A percentile compares a stretch with the other conserved stretches of the same genome.
phyloP scores from a whole-genome alignment of 768 basidiomycete genomes.

The Dacryopinax primogenitus region DNA sequence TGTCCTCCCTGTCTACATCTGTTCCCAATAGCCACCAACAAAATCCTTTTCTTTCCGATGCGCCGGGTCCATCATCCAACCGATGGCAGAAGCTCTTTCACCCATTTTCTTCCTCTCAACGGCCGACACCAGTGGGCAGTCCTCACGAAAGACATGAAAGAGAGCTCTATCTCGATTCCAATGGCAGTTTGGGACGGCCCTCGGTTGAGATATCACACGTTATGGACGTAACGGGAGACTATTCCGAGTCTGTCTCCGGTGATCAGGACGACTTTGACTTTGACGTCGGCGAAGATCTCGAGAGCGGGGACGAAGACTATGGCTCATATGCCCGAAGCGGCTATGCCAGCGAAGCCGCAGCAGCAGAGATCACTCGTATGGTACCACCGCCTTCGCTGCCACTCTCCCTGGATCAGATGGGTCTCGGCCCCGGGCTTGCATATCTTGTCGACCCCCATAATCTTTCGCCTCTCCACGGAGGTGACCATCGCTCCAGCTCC shows the following conservation, averaged over 20 bases:
- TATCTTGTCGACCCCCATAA: not conserved
- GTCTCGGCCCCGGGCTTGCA: not conserved
- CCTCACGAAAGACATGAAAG: not conserved
- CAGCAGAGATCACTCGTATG: not conserved
- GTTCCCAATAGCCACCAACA: too few species aligned
- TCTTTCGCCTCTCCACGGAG: not conserved
- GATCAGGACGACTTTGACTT: conserved; percentile 5
- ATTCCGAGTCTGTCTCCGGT: not conserved
- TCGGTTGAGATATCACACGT: not conserved
- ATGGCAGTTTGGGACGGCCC: not conserved
- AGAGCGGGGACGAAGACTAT: not conserved
- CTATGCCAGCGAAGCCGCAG: not conserved
- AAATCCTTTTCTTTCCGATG: not conserved
- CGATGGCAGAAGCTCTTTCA: conserved; percentile 5
- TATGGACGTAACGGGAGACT: not conserved
- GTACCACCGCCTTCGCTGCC: too few species aligned
- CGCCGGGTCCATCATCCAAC: not conserved
- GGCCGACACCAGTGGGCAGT: not conserved
- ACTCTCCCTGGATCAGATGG: conserved; percentile 3
- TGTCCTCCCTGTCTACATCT: not conserved
- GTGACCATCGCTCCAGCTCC: not conserved
- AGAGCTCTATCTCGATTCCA: not conserved
- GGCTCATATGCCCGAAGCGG: not conserved
- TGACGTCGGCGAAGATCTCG: not conserved
- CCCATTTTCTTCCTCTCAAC: not conserved